These are phyloP conservation scores for Penicillium robsamsonii DNA, from an alignment of 495 filamentous ascomycete genomes.

Conservation along the genomic window DNA sequence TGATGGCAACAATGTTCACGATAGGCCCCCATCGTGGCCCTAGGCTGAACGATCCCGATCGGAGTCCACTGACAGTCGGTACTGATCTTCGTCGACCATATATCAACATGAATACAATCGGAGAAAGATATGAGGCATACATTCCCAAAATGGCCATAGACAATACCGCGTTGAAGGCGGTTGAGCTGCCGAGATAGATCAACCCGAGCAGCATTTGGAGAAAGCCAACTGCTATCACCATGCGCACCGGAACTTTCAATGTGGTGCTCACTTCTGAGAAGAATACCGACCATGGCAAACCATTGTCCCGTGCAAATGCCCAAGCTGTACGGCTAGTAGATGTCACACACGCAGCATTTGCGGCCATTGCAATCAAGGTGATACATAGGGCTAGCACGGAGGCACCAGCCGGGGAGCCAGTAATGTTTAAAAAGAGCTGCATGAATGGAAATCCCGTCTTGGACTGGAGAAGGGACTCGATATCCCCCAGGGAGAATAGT, in stretches of 20 bases:
- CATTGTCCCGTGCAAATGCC: constrained; percentile 25
- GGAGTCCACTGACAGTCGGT: constrained; percentile 8
- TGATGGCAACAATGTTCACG: constrained; percentile 16
- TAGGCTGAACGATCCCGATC: constrained; percentile 15
- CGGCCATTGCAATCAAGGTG: constrained; percentile 20
- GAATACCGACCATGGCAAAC: constrained; percentile 18
- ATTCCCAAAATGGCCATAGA: constrained; percentile 40
- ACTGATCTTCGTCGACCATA: constrained; percentile 16
- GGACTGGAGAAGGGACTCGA: constrained; percentile 30
- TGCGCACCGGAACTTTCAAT: constrained; percentile 23
- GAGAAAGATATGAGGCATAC: constrained; percentile 38
- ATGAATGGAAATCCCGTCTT: constrained; percentile 47
- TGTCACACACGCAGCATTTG: constrained; percentile 23
- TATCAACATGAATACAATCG: constrained; percentile 24
- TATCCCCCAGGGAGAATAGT: constrained; percentile 44
- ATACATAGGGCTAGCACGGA: constrained; percentile 27
- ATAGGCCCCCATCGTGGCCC: constrained; percentile 19
- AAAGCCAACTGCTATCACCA: constrained; percentile 21
- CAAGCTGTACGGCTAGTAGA: constrained; percentile 28
- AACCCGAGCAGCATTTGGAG: constrained; percentile 36
- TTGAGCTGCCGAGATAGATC: constrained; percentile 42
- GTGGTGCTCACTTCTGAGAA: constrained; percentile 18
- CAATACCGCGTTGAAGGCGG: constrained; percentile 44
- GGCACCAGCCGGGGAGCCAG: constrained; percentile 34
- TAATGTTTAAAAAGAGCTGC: constrained; percentile 40